Conservation (phyloP, 345 rosid genomes). For the Citrus hindsii region DNA sequence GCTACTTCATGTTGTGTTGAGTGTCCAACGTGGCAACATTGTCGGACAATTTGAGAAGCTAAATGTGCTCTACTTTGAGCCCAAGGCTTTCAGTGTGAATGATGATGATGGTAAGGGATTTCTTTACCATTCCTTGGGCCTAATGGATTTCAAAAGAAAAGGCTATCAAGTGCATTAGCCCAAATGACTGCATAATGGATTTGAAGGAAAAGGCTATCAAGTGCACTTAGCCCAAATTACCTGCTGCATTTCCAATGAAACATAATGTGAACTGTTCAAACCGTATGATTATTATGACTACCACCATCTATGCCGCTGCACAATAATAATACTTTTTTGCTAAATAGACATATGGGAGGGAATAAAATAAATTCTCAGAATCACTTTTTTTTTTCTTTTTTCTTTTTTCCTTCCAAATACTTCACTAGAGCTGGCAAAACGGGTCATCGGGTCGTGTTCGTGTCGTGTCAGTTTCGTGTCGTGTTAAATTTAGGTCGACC, state of each 20-base stretch:
- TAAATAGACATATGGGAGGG: neutral
- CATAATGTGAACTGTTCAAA: neutral
- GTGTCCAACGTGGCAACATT: too few relatives aligned
- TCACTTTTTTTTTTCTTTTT: neutral
- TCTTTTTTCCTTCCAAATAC: too few relatives aligned
- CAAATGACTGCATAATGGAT: neutral
- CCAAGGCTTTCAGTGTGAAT: too few relatives aligned
- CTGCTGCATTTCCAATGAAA: neutral
- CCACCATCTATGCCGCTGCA: neutral
- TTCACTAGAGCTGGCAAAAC: too few relatives aligned
- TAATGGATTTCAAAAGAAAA: neutral
- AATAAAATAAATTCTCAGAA: constrained; percentile 1
- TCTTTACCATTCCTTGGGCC: too few relatives aligned
- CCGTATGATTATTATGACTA: neutral
- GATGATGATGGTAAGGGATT: too few relatives aligned
- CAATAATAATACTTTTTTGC: neutral
- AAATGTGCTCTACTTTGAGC: too few relatives aligned
- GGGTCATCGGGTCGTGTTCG: too few relatives aligned
- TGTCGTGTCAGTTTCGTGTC: too few relatives aligned
- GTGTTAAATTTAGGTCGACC: too few relatives aligned
- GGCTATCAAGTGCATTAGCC: neutral
- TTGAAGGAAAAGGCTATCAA: neutral
- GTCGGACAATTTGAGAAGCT: too few relatives aligned
- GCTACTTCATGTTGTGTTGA: too few relatives aligned
- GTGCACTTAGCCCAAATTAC: neutral